Evolutionary conservation across 805 yeast species (phyloP), one percentile per base, ranked within the genome.

Genomic region (Saccharomyces cerevisiae): DNA sequence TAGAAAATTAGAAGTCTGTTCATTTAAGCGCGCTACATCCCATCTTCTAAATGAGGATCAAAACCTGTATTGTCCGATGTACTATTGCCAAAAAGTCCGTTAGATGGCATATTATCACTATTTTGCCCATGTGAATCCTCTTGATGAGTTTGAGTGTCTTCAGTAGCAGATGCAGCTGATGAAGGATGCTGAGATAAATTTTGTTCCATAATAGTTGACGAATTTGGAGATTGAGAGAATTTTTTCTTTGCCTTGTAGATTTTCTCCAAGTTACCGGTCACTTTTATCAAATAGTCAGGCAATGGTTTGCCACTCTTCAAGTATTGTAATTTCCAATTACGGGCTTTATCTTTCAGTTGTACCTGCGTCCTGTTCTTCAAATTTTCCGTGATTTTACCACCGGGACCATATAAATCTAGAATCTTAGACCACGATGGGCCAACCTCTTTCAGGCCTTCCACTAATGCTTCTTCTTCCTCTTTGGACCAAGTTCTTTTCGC

Each of bases 401-500:
- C 98, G 3, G 96, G 87, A 1, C 99, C 99, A 67, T 86, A 87
- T n/a, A 87, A 72, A 63, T 88, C 96, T 49, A 92, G 71, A 51
- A 94, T 94, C 53, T 87, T 87, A 1, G 96, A 78, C 99, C 99
- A 94, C 60, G 86, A 89, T 0, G 98, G 96, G 1, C 99, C 99
- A 59, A 85, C 82, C 22, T 68, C 70, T 59, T 87, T 86, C 55
- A 94, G 74, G 0, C 97, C 98, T 52, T 82, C 83, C 29, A 86
- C 73, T 26, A 94, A 75, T 0, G 97, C 94, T 32, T 79, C 82
- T 65, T 94, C 98, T 68, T 94, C 99, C 41, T 84, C 91, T 55
- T 81, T 75, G 0, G 95, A 82, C 99, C 99, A 94, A 3, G 58
- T 63, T 52, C 67, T 65, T 56, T 69, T 68, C 36, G 66, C 64